These are phyloP conservation scores for Paradendryphiella salina DNA, from an alignment of 2,329 filamentous ascomycete species.

Conservation along the genomic window DNA sequence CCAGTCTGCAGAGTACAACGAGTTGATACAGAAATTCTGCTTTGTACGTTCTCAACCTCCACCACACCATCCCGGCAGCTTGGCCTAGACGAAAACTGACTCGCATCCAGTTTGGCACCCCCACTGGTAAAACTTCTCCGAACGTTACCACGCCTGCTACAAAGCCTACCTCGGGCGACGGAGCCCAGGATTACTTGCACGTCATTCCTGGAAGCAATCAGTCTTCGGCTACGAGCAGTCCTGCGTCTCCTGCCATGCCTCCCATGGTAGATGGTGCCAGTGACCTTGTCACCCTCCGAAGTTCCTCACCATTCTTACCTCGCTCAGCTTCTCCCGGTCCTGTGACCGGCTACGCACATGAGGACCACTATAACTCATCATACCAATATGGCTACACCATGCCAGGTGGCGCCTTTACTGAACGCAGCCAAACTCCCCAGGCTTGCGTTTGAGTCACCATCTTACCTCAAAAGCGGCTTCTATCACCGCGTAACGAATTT, in stretches of 20 bases:
- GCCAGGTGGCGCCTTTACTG: slow-evolving; percentile 51
- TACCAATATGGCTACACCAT: slow-evolving; percentile 49
- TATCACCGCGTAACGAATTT: slow-evolving; percentile 40
- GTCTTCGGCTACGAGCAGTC: slow-evolving; percentile 45
- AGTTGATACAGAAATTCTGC: slow-evolving; percentile 98
- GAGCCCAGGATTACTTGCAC: slow-evolving; percentile 36
- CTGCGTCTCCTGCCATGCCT: slow-evolving; percentile 42
- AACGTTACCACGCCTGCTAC: slow-evolving; percentile 33
- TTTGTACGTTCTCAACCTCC: slow-evolving; percentile 79
- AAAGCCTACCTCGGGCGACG: slow-evolving; percentile 31
- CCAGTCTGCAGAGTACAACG: slow-evolving; percentile 88
- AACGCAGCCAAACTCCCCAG: slow-evolving; percentile 52
- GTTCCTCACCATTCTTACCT: slow-evolving; percentile 43
- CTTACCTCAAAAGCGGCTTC: slow-evolving; percentile 14
- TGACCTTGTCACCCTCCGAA: slow-evolving; percentile 37
- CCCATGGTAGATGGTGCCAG: slow-evolving; percentile 47
- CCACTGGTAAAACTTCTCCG: slow-evolving; percentile 48
- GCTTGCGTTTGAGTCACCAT: slow-evolving; percentile 37
- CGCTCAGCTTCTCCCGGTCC: slow-evolving; percentile 51
- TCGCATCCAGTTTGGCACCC: slow-evolving; percentile 55
- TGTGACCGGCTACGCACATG: slow-evolving; percentile 46
- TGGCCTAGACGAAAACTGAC: slow-evolving; percentile 48
- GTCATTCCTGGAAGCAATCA: slow-evolving; percentile 38
- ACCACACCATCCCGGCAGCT: slow-evolving; percentile 39
- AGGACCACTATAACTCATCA: slow-evolving; percentile 47